Evolutionary conservation across 768 basidiomycete species (phyloP).

Genomic region (Collybia sp.): DNA sequence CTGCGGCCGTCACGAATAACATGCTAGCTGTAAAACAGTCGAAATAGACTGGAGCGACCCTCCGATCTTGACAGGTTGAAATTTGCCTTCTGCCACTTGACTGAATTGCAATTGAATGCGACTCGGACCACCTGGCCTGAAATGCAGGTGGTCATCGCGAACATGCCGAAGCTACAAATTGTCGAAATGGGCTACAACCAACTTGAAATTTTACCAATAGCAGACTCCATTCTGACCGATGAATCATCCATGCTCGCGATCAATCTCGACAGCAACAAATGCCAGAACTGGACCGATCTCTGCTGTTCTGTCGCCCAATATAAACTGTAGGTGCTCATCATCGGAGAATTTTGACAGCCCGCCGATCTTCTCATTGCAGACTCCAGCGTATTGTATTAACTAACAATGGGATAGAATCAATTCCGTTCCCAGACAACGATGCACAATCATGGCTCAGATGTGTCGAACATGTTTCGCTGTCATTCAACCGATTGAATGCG

Average conservation of each 20-base stretch:
- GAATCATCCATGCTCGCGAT: conserved; percentile 38
- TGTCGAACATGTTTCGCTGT: conserved; percentile 59
- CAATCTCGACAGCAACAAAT: conserved; percentile 69
- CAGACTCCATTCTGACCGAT: conserved; percentile 12
- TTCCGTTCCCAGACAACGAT: conserved; percentile 33
- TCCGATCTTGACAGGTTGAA: conserved; percentile 21
- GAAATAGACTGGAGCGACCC: conserved; percentile 55
- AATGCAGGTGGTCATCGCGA: conserved; percentile 41
- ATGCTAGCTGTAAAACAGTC: conserved; percentile 36
- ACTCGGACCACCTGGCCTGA: conserved; percentile 73
- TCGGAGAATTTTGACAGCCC: conserved; percentile 6
- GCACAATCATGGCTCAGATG: conserved; percentile 20
- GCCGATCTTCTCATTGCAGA: conserved; percentile 30
- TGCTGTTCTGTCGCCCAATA: conserved; percentile 39
- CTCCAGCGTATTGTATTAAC: conserved; percentile 63
- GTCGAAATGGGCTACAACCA: conserved; percentile 74
- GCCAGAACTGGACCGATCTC: conserved; percentile 51
- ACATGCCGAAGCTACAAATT: conserved; percentile 49
- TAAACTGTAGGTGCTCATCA: conserved; percentile 35
- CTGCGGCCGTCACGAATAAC: conserved; percentile 8
- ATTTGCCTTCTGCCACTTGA: conserved; percentile 44
- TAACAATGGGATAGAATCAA: conserved; percentile 50
- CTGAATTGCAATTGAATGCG: conserved; percentile 69
- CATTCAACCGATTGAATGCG: conserved; percentile 48
- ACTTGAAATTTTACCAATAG: conserved; percentile 30